These are phyloP conservation scores for Globisporangium takayamanum DNA, from an alignment of 352 stramenopile genomes.

Conservation along the genomic window DNA sequence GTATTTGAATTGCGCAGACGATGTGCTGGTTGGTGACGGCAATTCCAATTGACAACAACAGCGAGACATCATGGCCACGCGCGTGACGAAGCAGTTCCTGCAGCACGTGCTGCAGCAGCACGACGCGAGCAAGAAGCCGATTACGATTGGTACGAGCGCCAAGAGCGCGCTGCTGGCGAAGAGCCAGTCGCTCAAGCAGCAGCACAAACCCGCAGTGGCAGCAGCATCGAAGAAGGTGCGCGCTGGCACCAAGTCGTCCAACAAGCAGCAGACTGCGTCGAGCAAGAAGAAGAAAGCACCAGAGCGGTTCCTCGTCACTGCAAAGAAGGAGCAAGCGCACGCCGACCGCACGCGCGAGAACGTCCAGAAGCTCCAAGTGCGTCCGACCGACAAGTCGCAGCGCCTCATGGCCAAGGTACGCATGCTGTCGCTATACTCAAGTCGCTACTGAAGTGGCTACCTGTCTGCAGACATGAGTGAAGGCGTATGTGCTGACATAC, in stretches of 20 bases:
- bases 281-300: constrained; percentile 18
- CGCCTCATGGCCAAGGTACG: constrained; percentile 60
- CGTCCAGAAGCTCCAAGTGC: constrained; percentile 55
- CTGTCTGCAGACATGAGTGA: neutral
- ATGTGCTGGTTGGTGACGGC: neutral
- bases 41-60: neutral
- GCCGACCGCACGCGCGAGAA: constrained; percentile 55
- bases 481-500: too few relatives aligned
- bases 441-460: neutral
- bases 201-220: constrained; percentile 19
- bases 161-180: constrained; percentile 11
- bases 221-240: constrained; percentile 15
- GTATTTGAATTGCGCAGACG: too few relatives aligned
- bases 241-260: constrained; percentile 16
- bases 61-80: constrained; percentile 35
- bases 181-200: constrained; percentile 13
- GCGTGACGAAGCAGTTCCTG: constrained; percentile 72
- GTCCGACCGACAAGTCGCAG: constrained; percentile 47
- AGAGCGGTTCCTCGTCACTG: constrained; percentile 49
- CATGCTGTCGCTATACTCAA: neutral
- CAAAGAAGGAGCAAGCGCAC: constrained; percentile 40
- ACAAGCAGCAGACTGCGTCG: constrained; percentile 2
- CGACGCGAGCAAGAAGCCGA: neutral
- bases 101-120: constrained; percentile 34
- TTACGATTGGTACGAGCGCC: neutral